Conservation (phyloP, 768 basidiomycete genomes). For the Kwoniella sp. region DNA sequence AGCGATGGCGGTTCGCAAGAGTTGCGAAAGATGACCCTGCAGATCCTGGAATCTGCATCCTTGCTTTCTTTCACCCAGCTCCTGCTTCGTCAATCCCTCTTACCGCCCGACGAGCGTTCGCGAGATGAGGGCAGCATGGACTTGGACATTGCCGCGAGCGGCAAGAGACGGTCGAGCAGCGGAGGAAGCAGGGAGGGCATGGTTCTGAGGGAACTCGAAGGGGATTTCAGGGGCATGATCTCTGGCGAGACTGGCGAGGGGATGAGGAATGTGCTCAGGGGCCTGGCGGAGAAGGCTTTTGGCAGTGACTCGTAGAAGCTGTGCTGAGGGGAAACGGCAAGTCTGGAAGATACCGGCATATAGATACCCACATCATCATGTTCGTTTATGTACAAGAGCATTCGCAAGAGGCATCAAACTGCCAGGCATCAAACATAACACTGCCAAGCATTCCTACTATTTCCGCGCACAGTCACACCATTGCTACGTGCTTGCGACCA, state of each 20-base stretch:
- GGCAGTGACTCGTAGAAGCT: not conserved
- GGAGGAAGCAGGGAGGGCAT: constrained; percentile 1
- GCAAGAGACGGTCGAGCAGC: not conserved
- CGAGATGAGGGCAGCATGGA: constrained; percentile 7
- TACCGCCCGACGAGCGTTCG: constrained; percentile 6
- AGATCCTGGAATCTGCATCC: constrained; percentile 9
- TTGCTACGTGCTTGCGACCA: too few species aligned
- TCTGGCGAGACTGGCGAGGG: constrained; percentile 1
- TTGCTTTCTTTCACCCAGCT: constrained; percentile 16
- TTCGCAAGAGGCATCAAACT: too few species aligned
- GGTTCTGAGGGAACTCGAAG: constrained; percentile 13
- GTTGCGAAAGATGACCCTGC: not conserved
- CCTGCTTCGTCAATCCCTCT: constrained; percentile 5
- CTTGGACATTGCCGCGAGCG: constrained; percentile 1
- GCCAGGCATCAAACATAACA: too few species aligned
- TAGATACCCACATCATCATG: too few species aligned
- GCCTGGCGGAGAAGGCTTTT: constrained; percentile 4
- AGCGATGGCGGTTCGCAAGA: not conserved
- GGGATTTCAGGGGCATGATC: constrained; percentile 10
- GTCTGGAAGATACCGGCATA: too few species aligned
- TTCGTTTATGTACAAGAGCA: too few species aligned
- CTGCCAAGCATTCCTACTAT: too few species aligned
- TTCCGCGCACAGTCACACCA: too few species aligned
- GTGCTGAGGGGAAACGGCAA: too few species aligned
- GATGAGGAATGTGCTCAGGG: constrained; percentile 4